Evolutionary conservation across 2,329 filamentous ascomycete genomes (phyloP).

Genomic region (Neodidymelliopsis sp.): DNA sequence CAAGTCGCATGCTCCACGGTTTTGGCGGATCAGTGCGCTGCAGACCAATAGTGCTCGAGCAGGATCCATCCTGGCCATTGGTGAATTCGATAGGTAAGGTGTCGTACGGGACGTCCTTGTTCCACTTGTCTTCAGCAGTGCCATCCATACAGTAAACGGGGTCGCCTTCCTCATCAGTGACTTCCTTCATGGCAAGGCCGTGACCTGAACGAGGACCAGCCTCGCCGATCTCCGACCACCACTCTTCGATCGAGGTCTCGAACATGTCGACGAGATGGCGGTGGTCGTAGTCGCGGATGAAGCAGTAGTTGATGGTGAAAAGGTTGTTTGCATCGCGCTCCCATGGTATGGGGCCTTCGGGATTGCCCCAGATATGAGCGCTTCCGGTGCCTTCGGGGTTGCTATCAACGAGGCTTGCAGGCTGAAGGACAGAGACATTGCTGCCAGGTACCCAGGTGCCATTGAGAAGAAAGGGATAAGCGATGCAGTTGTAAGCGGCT

Average conservation of each 20-base stretch:
- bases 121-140: neutral
- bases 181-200: neutral
- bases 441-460: neutral
- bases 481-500: neutral
- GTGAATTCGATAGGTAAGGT: conserved; percentile 8
- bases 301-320: neutral
- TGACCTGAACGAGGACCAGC: neutral
- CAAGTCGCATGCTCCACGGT: neutral
- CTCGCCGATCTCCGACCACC: neutral
- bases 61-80: neutral
- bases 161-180: neutral
- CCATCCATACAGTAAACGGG: neutral
- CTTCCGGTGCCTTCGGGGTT: neutral
- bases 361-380: neutral
- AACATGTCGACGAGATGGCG: neutral
- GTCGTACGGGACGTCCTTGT: neutral
- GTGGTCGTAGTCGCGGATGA: neutral
- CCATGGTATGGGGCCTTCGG: neutral
- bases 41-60: conserved; percentile 3
- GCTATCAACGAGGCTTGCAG: neutral
- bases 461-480: neutral
- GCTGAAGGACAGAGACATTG: neutral
- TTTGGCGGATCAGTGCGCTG: neutral
- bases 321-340: neutral
- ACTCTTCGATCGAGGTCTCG: neutral